phyloP scores from a whole-genome alignment of 1,284 basidiomycete species.

The Leccinum pseudoinsigne region DNA sequence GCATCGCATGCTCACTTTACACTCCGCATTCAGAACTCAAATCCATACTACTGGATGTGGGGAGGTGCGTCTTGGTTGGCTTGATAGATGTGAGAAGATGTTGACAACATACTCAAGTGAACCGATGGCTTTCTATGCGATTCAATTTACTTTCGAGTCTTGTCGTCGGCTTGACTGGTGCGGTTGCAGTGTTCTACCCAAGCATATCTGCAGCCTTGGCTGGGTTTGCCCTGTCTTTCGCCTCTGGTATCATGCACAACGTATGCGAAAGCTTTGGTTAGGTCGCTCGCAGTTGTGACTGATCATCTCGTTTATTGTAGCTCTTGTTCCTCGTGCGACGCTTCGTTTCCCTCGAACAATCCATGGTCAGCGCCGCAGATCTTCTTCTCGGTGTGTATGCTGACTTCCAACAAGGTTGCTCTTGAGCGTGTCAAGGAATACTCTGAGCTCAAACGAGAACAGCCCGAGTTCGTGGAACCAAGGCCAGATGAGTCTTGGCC shows the following conservation, averaged over 20 bases:
- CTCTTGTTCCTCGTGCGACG: slow-evolving; percentile 60
- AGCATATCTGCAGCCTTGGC: slow-evolving; percentile 76
- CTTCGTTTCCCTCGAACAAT: slow-evolving; percentile 87
- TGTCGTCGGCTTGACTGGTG: slow-evolving; percentile 72
- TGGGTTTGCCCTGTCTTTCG: slow-evolving; percentile 85
- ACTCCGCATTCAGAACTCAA: slow-evolving; percentile 55
- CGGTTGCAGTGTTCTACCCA: slow-evolving; percentile 68
- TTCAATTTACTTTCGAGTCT: slow-evolving; percentile 81
- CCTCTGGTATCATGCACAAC: slow-evolving; percentile 72
- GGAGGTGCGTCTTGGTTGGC: slow-evolving; percentile 48
- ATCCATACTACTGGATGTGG: slow-evolving; percentile 85
- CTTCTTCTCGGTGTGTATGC: slow-evolving; percentile 1
- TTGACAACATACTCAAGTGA: slow-evolving; percentile 47
- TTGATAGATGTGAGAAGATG: not conserved
- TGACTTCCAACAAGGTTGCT: slow-evolving; percentile 58
- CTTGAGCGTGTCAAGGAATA: slow-evolving; percentile 93
- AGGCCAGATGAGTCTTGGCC: slow-evolving; percentile 88
- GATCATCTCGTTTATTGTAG: slow-evolving; percentile 34
- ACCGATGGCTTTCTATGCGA: slow-evolving; percentile 71
- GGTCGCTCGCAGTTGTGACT: slow-evolving; percentile 22
- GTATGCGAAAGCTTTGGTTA: slow-evolving; percentile 42
- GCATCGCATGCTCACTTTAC: not conserved
- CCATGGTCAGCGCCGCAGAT: slow-evolving; percentile 60
- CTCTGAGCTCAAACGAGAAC: slow-evolving; percentile 76
- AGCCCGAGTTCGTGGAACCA: slow-evolving; percentile 82